Evolutionary conservation across 1,284 basidiomycete genomes (phyloP).

Genomic region (Chondrostereum purpureum): DNA sequence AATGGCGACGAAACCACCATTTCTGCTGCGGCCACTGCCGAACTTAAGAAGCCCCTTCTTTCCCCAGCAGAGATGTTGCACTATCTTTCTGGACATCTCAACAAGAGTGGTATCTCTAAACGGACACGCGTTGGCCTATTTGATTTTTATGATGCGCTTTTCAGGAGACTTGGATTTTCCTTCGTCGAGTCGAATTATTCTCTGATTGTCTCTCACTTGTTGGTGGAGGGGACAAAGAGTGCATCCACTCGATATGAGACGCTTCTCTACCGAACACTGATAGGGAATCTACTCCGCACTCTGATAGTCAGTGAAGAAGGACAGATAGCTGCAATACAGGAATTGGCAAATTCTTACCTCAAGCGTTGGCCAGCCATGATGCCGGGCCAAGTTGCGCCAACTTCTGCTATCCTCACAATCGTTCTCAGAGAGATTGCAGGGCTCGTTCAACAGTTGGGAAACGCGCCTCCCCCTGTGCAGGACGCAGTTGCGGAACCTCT

Average conservation of each 20-base stretch:
- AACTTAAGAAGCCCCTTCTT: constrained; percentile 69
- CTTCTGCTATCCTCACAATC: constrained; percentile 67
- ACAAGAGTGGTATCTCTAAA: constrained; percentile 62
- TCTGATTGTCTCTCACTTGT: constrained; percentile 73
- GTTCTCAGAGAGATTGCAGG: constrained; percentile 82
- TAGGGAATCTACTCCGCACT: constrained; percentile 76
- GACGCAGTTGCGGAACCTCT: constrained; percentile 86
- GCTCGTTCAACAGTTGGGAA: constrained; percentile 85
- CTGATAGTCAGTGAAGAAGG: constrained; percentile 89
- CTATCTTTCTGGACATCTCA: constrained; percentile 75
- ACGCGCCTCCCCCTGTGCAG: constrained; percentile 86
- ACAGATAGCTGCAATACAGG: constrained; percentile 87
- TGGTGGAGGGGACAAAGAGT: constrained; percentile 67
- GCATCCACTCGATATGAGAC: constrained; percentile 62
- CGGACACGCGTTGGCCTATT: constrained; percentile 81
- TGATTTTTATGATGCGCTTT: constrained; percentile 80
- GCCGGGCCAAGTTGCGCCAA: constrained; percentile 75
- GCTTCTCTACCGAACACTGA: constrained; percentile 67
- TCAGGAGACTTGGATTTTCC: constrained; percentile 66
- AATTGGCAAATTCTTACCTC: constrained; percentile 75
- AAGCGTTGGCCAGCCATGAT: constrained; percentile 91
- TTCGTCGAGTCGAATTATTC: constrained; percentile 86
- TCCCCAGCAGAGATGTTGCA: constrained; percentile 77
- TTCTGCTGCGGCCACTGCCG: constrained; percentile 42
- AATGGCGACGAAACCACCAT: constrained; percentile 34